Percentiles rank a stretch among this genome's conserved stretches.
Conservation (phyloP, 371 early-diverging fungal genomes). For the Mucor irregularis region DNA sequence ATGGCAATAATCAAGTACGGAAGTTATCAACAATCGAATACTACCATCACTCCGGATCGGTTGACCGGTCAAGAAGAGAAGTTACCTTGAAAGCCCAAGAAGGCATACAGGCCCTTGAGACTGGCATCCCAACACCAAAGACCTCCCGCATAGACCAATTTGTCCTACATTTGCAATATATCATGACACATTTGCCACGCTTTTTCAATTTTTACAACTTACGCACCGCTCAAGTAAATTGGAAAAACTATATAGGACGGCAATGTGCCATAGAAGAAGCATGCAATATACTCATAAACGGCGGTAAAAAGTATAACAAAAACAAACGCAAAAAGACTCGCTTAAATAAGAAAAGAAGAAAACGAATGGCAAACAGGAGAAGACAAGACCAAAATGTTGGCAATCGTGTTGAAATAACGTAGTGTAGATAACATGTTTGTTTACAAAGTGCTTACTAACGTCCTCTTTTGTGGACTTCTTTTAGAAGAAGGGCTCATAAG, state of each 20-base stretch:
- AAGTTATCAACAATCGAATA: background rate
- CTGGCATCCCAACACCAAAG: too few species aligned
- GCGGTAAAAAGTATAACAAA: background rate
- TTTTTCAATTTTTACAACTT: too few species aligned
- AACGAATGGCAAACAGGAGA: background rate
- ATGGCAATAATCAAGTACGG: slow-evolving; percentile 1
- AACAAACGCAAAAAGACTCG: background rate
- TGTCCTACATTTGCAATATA: too few species aligned
- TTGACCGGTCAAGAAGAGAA: background rate
- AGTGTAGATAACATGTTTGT: background rate
- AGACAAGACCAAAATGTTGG: background rate
- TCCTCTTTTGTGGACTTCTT: too few species aligned
- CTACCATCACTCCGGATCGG: background rate
- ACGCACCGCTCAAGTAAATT: background rate
- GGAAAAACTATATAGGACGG: background rate
- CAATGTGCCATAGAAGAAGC: background rate
- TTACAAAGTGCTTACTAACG: too few species aligned
- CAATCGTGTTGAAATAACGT: too few species aligned
- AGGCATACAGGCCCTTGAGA: too few species aligned
- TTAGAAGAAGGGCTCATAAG: too few species aligned
- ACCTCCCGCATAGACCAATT: too few species aligned
- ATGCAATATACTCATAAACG: background rate
- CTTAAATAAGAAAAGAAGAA: background rate
- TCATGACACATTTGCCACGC: too few species aligned
- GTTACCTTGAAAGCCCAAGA: too few species aligned